Evolutionary conservation across 371 early-diverging fungal genomes (phyloP).

Genomic region (Gilbertella persicaria): DNA sequence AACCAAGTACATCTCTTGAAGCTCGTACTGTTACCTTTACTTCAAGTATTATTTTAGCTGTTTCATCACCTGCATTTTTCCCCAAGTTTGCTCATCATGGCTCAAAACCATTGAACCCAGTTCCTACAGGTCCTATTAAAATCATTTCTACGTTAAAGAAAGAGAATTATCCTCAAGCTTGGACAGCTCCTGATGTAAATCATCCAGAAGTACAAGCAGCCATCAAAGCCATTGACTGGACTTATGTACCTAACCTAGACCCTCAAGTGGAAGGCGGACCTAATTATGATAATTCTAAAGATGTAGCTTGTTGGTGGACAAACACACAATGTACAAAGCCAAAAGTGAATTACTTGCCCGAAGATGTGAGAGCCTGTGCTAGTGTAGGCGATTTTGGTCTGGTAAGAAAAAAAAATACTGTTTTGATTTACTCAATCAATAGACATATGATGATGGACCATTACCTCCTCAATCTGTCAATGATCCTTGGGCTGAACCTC

Average conservation of each 20-base stretch:
- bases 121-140: slow-evolving; percentile 10
- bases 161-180: slow-evolving; percentile 1
- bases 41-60: not conserved
- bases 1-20: too few relatives aligned
- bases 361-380: slow-evolving; percentile 6
- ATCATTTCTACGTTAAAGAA: not conserved
- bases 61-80: slow-evolving; percentile 9
- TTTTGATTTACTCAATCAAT: not conserved
- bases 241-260: slow-evolving; percentile 2
- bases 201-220: slow-evolving; percentile 12
- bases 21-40: too few relatives aligned
- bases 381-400: slow-evolving; percentile 11
- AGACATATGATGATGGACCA: slow-evolving; percentile 48
- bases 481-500: slow-evolving; percentile 35
- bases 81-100: slow-evolving; percentile 6
- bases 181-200: not conserved
- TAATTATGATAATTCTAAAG: slow-evolving; percentile 7
- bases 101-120: not conserved
- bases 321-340: slow-evolving; percentile 9
- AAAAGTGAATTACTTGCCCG: slow-evolving; percentile 10
- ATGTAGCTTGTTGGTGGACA: slow-evolving; percentile 17
- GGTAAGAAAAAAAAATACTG: not conserved
- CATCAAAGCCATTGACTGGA: slow-evolving; percentile 13
- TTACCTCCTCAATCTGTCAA: slow-evolving; percentile 20
- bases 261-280: not conserved